Evolutionary conservation across 352 stramenopile species (phyloP), one percentile per base, ranked within the genome.

Genomic region (Phytophthora melonis): DNA sequence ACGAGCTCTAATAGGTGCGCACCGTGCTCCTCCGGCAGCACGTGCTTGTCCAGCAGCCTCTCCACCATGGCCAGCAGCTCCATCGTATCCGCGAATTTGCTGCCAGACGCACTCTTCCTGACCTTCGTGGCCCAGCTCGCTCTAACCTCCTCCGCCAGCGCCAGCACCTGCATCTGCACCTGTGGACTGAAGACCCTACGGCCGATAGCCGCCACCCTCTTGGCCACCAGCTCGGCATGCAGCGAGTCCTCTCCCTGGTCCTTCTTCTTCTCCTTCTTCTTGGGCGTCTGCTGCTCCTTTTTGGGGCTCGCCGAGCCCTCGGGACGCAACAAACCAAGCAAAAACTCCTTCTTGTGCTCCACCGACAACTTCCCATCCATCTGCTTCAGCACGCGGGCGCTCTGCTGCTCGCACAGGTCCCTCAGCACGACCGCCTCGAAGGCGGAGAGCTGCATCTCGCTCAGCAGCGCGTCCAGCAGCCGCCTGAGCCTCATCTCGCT

Each of bases 11-110:
- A 62, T 7, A 90, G 58, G 27, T 85, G 75, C 3, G 74, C 71
- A 2, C 75, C 78, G 32, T 90, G 76, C 19, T 92, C 83, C 66
- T 93, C 87, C 14, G 76, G 70, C 25, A 93, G 73, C 39, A 74
- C 79, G 55, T 89, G 87, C 63, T 87, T 86, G 68, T 85, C 85
- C 47, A 93, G 61, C 39, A 93, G 67, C 50, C 60, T 74, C 73
- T 92, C 84, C 6, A 91, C 64, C 11, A 90, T 27, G 0, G 23
- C 61, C 1, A 93, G 63, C 19, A 93, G 65, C 69, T 93, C 79
- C 69, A 89, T 80, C 9, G 80, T 73, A 4, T 81, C 69, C n/a
- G 60, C 61, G 9, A 81, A 77, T 8, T 68, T 64, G 1, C 43
- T 25, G 27, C 36, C 34, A 13, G 34, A 5, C 10, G 34, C 50